These are phyloP conservation scores for Yamagishiella unicocca DNA, from an alignment of 139 green algal species.

Conservation along the genomic window DNA sequence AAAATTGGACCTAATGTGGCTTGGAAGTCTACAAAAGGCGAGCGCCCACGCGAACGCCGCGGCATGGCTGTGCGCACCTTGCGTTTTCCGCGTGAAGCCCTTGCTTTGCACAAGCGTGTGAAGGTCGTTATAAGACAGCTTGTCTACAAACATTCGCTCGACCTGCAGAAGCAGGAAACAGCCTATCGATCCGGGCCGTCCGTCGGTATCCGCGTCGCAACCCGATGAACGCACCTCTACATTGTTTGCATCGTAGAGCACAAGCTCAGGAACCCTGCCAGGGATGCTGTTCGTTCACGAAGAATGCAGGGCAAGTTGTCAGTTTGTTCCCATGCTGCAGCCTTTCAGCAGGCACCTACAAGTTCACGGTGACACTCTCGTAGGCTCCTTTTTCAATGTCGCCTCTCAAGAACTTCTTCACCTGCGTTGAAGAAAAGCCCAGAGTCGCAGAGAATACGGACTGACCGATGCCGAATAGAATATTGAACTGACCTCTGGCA, in stretches of 20 bases:
- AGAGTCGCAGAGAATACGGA: neutral
- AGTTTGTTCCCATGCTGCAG: neutral
- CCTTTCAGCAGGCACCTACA: neutral
- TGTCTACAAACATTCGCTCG: conserved; percentile 45
- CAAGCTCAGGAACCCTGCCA: conserved; percentile 40
- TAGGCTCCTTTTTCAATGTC: conserved; percentile 40
- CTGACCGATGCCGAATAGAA: neutral
- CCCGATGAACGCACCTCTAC: neutral
- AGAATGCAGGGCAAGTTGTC: neutral
- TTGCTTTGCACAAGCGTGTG: conserved; percentile 40
- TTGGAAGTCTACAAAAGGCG: no score
- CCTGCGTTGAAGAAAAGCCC: neutral
- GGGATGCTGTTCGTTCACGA: conserved; percentile 14
- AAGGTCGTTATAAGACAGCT: conserved; percentile 36
- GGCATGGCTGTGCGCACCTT: neutral
- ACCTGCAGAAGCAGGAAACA: neutral
- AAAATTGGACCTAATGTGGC: no score
- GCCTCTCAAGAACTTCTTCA: conserved; percentile 39
- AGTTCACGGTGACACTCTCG: neutral
- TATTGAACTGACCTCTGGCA: conserved; percentile 21
- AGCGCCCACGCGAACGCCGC: no score
- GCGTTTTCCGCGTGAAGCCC: conserved; percentile 1
- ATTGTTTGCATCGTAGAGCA: conserved; percentile 18
- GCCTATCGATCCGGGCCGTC: no score
- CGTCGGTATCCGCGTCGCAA: no score